Evolutionary conservation across 1,284 basidiomycete species (phyloP).

Genomic region (Ustilago shanxiensis): DNA sequence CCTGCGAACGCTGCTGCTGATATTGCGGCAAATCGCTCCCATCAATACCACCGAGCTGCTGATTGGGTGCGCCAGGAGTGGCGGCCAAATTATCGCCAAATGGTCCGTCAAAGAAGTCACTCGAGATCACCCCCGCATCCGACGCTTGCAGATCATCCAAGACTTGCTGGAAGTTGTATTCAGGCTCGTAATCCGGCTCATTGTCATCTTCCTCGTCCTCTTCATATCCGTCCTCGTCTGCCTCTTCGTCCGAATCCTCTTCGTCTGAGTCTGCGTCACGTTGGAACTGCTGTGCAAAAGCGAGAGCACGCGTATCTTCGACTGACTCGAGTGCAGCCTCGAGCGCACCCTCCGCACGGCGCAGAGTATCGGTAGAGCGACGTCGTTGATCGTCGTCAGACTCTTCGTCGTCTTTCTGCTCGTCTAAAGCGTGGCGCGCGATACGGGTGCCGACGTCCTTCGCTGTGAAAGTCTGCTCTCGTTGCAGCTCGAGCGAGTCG

Average conservation of each 20-base stretch:
- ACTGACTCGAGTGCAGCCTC: conserved; percentile 45
- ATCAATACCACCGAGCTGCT: conserved; percentile 10
- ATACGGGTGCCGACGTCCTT: conserved; percentile 37
- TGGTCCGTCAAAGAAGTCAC: conserved; percentile 48
- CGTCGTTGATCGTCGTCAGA: conserved; percentile 45
- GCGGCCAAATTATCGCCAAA: conserved; percentile 25
- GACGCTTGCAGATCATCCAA: conserved; percentile 37
- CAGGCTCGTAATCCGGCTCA: conserved; percentile 40
- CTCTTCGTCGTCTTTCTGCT: conserved; percentile 30
- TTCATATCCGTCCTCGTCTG: conserved; percentile 48
- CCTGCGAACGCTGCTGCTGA: not conserved
- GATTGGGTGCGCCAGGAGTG: conserved; percentile 19
- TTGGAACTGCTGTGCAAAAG: conserved; percentile 50
- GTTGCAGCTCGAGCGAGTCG: conserved; percentile 43
- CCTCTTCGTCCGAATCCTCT: conserved; percentile 39
- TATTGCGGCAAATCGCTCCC: conserved; percentile 38
- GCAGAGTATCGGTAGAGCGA: conserved; percentile 53
- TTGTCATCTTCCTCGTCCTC: conserved; percentile 51
- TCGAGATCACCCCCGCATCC: conserved; percentile 17
- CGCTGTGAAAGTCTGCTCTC: conserved; percentile 50
- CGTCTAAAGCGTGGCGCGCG: conserved; percentile 1
- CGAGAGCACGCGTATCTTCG: conserved; percentile 47
- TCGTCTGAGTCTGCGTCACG: conserved; percentile 42
- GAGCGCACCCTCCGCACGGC: conserved; percentile 36
- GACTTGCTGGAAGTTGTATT: conserved; percentile 39